Percentiles rank a stretch among this genome's conserved stretches.
Evolutionary conservation across 345 rosid species (phyloP).

Genomic region (Brassica cretica): DNA sequence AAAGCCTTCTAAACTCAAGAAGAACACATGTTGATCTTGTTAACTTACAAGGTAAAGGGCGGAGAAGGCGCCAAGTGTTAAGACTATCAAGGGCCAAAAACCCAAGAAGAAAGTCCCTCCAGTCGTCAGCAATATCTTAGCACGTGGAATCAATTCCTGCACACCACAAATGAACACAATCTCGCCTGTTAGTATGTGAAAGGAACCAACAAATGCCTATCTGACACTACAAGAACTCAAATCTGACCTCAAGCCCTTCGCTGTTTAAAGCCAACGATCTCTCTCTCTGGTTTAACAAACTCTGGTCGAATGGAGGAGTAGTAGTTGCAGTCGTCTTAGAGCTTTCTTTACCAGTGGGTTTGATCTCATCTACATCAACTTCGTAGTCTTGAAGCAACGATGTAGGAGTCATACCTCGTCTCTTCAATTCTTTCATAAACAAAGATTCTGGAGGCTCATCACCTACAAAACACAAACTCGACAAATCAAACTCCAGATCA

Average conservation of each 20-base stretch:
- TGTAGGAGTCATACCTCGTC: slow-evolving; percentile 90
- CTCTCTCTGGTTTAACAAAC: slow-evolving; percentile 79
- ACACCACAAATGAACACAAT: slow-evolving; percentile 25
- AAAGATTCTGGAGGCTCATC: slow-evolving; percentile 93
- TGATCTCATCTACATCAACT: slow-evolving; percentile 49
- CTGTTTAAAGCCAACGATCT: slow-evolving; percentile 83
- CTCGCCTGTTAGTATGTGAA: neutral
- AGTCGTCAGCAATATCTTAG: slow-evolving; percentile 66
- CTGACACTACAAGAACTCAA: neutral
- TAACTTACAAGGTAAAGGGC: slow-evolving; percentile 76
- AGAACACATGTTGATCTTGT: neutral
- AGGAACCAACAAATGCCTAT: neutral
- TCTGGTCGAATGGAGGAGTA: slow-evolving; percentile 58
- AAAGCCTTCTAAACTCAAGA: neutral
- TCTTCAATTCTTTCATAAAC: slow-evolving; percentile 89
- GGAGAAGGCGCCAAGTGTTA: slow-evolving; percentile 65
- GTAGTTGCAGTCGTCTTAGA: slow-evolving; percentile 68
- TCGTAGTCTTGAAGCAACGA: slow-evolving; percentile 82
- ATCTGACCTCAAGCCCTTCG: slow-evolving; percentile 92
- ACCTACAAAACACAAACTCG: slow-evolving; percentile 46
- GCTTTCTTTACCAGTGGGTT: slow-evolving; percentile 50
- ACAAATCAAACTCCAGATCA: slow-evolving; percentile 17
- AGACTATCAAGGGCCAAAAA: slow-evolving; percentile 80
- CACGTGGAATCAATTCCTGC: slow-evolving; percentile 94
- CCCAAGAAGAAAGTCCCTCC: slow-evolving; percentile 95